Percentiles rank a stretch among this genome's conserved stretches.
Conservation (phyloP, 768 basidiomycete species). For the Boletales sp. region DNA sequence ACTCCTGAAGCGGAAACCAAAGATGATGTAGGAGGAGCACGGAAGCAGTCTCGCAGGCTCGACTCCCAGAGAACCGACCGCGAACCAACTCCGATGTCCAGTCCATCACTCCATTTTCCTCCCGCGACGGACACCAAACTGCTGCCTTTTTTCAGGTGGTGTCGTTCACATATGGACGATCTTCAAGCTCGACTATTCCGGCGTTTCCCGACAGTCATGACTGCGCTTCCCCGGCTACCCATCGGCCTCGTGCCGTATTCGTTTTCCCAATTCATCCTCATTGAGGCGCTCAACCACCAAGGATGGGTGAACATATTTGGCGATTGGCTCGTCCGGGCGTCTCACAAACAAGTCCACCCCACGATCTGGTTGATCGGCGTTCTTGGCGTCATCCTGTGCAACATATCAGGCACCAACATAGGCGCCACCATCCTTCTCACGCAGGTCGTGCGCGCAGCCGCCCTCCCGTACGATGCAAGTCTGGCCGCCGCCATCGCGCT, state of each 20-base stretch:
- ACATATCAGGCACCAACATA: conserved; percentile 86
- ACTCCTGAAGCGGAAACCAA: too few relatives aligned
- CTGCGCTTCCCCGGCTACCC: conserved; percentile 66
- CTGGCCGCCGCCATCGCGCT: conserved; percentile 68
- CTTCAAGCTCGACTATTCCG: conserved; percentile 11
- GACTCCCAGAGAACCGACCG: too few relatives aligned
- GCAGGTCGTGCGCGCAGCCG: conserved; percentile 61
- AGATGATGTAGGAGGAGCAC: too few relatives aligned
- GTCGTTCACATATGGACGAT: background rate
- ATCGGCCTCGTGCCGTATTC: conserved; percentile 86
- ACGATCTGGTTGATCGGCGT: conserved; percentile 68
- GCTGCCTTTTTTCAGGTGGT: background rate
- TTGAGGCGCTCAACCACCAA: conserved; percentile 73
- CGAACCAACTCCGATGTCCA: too few relatives aligned
- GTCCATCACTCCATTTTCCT: too few relatives aligned
- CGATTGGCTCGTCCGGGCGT: conserved; percentile 54
- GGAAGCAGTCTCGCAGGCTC: too few relatives aligned
- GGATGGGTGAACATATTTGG: conserved; percentile 91
- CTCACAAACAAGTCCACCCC: conserved; percentile 39
- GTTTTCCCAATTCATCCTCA: conserved; percentile 92
- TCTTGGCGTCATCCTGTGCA: conserved; percentile 72
- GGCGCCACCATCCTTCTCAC: conserved; percentile 88
- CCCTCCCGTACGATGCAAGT: conserved; percentile 28
- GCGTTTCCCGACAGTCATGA: conserved; percentile 72
- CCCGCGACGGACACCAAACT: background rate